Evolutionary conservation across 2,329 filamentous ascomycete species (phyloP), one percentile per base, ranked within the genome.

Genomic region (Phoma herbarum): DNA sequence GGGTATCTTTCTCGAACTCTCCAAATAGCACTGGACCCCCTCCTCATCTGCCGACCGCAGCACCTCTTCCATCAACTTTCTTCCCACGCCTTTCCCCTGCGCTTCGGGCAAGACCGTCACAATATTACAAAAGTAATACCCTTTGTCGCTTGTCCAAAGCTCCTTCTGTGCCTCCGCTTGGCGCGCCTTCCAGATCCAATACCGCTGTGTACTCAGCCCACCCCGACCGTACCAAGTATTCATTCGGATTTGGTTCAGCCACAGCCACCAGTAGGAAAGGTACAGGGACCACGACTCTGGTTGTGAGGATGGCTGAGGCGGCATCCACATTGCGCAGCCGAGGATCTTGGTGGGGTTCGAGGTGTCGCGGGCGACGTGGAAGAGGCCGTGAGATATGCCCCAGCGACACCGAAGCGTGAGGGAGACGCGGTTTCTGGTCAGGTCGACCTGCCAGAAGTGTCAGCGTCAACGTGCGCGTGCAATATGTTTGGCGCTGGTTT

Each of bases 51-150:
- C 89, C 67, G 78, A 78, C 39, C 83, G 79, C 16, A 88, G 86
- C 7, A 92, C 87, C 42, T 82, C 80, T 64, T 86, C 80, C 77
- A 91, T 88, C 66, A 92, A 75, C 61, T 82, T 80, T 59, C 85
- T 85, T 0, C 89, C 90, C 2, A 92, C 84, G 0, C 89, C 89
- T 66, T 82, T 85, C 0, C 88, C 88, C 71, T 91, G 89, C 29
- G 82, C 83, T 47, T 86, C 83, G 0, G 88, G 87, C 16, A 85
- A 73, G 1, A 92, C 89, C 0, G 89, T 88, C 67, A 92, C 86
- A 60, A 92, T 90, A 68, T 92, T 92, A 63, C 90, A 88, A 65
- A 92, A 92, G 69, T 91, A 92, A 69, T 92, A 92, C 0, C 90
- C 90, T 5, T 82, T 79, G 0, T 83, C 81, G 56, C 90, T 87